phyloP scores from a whole-genome alignment of 306 rosid species.

The Prunus mira region DNA sequence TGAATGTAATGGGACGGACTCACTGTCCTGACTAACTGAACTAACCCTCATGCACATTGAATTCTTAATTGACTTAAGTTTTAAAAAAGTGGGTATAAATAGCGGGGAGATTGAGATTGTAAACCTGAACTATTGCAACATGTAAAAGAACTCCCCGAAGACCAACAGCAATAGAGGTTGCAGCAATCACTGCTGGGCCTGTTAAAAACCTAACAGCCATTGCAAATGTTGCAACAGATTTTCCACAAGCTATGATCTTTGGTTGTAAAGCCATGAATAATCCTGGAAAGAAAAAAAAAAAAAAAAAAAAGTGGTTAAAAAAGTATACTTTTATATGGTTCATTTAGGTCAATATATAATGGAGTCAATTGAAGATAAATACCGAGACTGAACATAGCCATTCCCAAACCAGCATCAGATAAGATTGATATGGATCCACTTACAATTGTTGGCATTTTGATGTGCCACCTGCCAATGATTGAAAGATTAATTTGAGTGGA shows the following conservation, averaged over 20 bases:
- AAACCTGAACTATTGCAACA: constrained; percentile 83
- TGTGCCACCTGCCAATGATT: constrained; percentile 49
- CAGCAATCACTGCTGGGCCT: constrained; percentile 90
- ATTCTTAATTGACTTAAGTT: neutral
- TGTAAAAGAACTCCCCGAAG: constrained; percentile 82
- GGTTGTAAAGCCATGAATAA: constrained; percentile 93
- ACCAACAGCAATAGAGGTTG: constrained; percentile 70
- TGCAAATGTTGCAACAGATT: constrained; percentile 81
- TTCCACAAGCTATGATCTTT: constrained; percentile 85
- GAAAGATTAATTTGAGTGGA: neutral
- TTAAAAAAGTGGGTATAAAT: neutral
- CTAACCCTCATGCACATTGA: too few relatives aligned
- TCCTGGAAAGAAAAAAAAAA: constrained; percentile 32
- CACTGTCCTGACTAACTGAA: fast-evolving
- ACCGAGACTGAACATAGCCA: constrained; percentile 98
- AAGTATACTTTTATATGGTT: neutral
- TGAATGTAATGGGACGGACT: too few relatives aligned
- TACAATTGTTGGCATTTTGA: constrained; percentile 78
- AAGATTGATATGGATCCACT: constrained; percentile 79
- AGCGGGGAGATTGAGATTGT: neutral
- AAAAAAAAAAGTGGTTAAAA: neutral
- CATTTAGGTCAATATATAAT: neutral
- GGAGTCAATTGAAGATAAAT: neutral
- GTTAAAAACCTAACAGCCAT: constrained; percentile 92
- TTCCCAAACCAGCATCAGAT: constrained; percentile 89